Conservation (phyloP, 2,329 filamentous ascomycete genomes). For the Lasiodiplodia gonubiensis region DNA sequence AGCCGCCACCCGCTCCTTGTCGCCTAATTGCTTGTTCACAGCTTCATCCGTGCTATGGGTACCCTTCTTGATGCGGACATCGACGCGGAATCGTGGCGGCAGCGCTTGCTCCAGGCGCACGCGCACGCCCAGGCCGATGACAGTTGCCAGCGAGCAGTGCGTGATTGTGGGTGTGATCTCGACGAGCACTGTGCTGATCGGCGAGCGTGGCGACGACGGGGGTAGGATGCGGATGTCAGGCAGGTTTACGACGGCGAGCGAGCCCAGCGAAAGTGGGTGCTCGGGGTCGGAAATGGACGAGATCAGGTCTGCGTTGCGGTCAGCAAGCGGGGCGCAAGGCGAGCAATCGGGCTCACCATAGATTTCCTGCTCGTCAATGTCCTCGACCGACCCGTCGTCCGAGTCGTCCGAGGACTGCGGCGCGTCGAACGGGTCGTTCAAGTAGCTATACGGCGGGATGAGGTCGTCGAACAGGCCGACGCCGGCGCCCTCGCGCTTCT, state of each 20-base stretch:
- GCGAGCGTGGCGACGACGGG: conserved; percentile 65
- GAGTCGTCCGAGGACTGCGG: conserved; percentile 45
- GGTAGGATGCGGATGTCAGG: conserved; percentile 83
- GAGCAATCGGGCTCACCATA: conserved; percentile 67
- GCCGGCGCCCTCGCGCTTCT: conserved; percentile 53
- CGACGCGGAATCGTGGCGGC: conserved; percentile 88
- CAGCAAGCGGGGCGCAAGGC: conserved; percentile 5
- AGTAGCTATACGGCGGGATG: conserved; percentile 56
- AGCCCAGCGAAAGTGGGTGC: conserved; percentile 90
- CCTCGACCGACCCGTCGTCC: conserved; percentile 71
- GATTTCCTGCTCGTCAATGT: conserved; percentile 96
- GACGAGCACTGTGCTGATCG: conserved; percentile 78
- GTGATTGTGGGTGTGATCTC: conserved; percentile 96
- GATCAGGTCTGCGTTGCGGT: conserved; percentile 73
- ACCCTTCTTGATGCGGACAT: conserved; percentile 93
- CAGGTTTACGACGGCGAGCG: conserved; percentile 94
- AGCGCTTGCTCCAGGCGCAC: conserved; percentile 89
- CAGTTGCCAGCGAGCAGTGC: conserved; percentile 93
- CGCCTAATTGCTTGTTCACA: conserved; percentile 93
- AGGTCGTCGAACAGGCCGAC: conserved; percentile 62
- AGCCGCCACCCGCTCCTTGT: conserved; percentile 95
- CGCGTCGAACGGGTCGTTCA: conserved; percentile 56
- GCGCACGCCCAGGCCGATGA: conserved; percentile 91
- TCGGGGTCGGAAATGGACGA: conserved; percentile 95
- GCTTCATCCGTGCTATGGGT: conserved; percentile 95